phyloP scores from a whole-genome alignment of 2,329 filamentous ascomycete species.

The Venturia carpophila region DNA sequence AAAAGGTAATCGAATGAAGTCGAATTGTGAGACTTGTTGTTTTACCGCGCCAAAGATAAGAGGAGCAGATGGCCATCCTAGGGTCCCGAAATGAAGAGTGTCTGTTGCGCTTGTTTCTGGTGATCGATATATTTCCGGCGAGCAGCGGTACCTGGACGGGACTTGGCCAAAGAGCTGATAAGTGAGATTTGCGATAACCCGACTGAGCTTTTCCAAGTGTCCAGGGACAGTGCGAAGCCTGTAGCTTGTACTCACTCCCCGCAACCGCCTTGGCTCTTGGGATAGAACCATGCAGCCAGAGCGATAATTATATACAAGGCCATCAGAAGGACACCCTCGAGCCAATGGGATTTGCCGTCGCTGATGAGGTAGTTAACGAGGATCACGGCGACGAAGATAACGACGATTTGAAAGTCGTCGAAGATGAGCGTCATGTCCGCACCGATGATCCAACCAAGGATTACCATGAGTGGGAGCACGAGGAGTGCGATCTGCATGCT shows the following conservation, averaged over 20 bases:
- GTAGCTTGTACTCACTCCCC: neutral
- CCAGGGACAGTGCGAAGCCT: neutral
- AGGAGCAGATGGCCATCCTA: neutral
- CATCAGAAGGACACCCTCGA: slow-evolving; percentile 55
- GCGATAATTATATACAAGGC: slow-evolving; percentile 56
- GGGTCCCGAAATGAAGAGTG: neutral
- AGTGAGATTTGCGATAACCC: neutral
- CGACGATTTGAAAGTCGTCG: slow-evolving; percentile 76
- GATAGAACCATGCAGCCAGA: slow-evolving; percentile 49
- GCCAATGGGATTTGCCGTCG: slow-evolving; percentile 51
- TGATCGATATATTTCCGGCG: neutral
- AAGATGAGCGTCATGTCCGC: slow-evolving; percentile 70
- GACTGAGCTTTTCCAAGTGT: neutral
- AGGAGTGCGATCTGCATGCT: slow-evolving; percentile 59
- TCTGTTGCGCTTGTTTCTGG: no score
- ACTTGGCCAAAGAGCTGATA: neutral
- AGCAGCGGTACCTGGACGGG: neutral
- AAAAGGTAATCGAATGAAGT: neutral
- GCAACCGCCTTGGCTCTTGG: slow-evolving; percentile 20
- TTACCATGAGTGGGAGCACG: slow-evolving; percentile 52
- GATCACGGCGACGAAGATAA: slow-evolving; percentile 49
- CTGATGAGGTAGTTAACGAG: slow-evolving; percentile 56
- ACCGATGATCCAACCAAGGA: slow-evolving; percentile 54
- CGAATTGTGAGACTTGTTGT: neutral
- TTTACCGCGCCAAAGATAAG: neutral